Percentiles rank a stretch among this genome's conserved stretches.
phyloP scores from a whole-genome alignment of 176 grass and related monocot genomes.

The Eremochloa ophiuroides region DNA sequence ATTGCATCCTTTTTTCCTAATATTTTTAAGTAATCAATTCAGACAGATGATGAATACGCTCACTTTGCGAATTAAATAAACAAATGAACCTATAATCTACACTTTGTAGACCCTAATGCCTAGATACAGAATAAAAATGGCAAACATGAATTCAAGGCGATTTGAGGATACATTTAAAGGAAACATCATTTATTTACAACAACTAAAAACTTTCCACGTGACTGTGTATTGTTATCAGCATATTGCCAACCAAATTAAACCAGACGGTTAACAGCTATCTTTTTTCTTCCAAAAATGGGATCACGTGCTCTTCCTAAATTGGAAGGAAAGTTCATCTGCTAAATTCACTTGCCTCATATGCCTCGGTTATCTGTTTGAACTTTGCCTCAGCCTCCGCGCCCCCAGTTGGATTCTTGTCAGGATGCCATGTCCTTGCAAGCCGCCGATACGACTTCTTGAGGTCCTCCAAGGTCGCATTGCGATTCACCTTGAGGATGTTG shows the following conservation, averaged over 20 bases:
- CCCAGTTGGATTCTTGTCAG: constrained; percentile 75
- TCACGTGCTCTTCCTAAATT: background rate
- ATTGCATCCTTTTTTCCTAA: background rate
- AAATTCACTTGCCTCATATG: constrained; percentile 58
- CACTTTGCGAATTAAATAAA: background rate
- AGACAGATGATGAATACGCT: background rate
- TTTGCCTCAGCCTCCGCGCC: constrained; percentile 53
- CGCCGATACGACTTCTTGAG: constrained; percentile 68
- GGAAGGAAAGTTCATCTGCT: background rate
- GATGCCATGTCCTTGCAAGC: constrained; percentile 78
- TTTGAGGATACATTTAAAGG: background rate
- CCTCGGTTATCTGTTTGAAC: constrained; percentile 78
- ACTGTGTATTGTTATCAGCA: background rate
- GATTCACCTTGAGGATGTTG: constrained; percentile 82
- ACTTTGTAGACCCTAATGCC: background rate
- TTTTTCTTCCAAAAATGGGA: background rate
- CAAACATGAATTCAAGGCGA: background rate
- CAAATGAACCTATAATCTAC: background rate
- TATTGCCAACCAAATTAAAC: background rate
- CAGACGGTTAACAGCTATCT: background rate
- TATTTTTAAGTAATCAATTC: background rate
- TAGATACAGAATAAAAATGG: background rate
- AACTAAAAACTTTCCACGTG: background rate
- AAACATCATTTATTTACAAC: background rate
- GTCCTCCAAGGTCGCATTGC: constrained; percentile 48